phyloP scores from a whole-genome alignment of 2,329 filamentous ascomycete species.

The Cryphonectria parasitica region DNA sequence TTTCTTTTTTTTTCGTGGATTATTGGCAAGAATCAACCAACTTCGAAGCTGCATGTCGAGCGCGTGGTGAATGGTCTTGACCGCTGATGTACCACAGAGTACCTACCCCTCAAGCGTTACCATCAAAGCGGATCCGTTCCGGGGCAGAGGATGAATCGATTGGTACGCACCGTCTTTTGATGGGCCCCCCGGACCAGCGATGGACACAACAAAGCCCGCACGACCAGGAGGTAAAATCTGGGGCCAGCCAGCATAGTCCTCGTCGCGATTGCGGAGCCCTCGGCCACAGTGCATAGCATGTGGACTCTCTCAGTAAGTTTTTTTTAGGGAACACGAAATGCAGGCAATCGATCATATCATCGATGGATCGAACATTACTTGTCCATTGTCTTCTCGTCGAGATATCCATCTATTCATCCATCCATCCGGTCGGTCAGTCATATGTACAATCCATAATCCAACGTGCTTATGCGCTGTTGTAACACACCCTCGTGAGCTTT shows the following conservation, averaged over 20 bases:
- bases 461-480: neutral
- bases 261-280: neutral
- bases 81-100: neutral
- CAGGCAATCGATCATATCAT: slow-evolving; percentile 1
- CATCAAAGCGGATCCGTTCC: neutral
- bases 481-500: neutral
- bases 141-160: slow-evolving; percentile 1
- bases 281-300: neutral
- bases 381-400: neutral
- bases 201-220: neutral
- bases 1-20: neutral
- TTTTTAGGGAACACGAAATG: neutral
- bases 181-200: neutral
- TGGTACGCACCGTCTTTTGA: neutral
- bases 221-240: neutral
- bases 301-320: neutral
- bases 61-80: neutral
- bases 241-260: neutral
- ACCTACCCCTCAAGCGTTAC: neutral
- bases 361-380: neutral
- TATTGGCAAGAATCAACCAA: neutral
- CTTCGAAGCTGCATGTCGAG: too few relatives aligned
- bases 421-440: neutral
- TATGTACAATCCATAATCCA: too few relatives aligned
- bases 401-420: neutral